Percentiles rank a stretch among this genome's conserved stretches.
These are phyloP conservation scores for Trichocomaceae sp. DNA, from an alignment of 2,329 filamentous ascomycete genomes.

Conservation along the genomic window DNA sequence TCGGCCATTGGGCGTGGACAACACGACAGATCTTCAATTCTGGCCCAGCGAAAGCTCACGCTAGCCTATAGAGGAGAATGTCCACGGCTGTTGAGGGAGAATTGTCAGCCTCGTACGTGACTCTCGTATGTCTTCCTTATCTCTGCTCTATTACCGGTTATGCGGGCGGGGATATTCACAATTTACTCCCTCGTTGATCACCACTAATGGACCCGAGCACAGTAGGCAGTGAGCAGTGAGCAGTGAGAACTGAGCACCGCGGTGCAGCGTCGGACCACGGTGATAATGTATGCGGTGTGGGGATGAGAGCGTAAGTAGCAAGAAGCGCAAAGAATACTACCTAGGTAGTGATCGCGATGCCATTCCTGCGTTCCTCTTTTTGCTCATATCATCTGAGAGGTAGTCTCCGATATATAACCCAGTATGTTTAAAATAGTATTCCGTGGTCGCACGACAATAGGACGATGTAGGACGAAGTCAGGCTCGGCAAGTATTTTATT, in stretches of 20 bases:
- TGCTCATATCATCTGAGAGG: background rate
- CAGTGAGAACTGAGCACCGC: no score
- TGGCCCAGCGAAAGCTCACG: no score
- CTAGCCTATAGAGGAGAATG: no score
- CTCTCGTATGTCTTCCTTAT: background rate
- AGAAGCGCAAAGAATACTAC: background rate
- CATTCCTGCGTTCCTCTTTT: background rate
- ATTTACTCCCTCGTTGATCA: background rate
- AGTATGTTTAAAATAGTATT: background rate
- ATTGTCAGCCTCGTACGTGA: background rate
- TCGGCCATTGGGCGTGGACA: background rate
- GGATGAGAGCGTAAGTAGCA: background rate
- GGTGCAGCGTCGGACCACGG: background rate
- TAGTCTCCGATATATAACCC: no score
- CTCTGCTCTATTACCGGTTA: background rate
- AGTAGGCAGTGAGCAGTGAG: background rate
- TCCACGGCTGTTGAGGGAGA: background rate
- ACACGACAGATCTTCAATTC: background rate
- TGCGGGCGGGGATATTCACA: background rate
- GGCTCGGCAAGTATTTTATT: background rate
- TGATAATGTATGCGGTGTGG: slow-evolving; percentile 4
- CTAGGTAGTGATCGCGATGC: background rate
- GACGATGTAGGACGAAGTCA: background rate
- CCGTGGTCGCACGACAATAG: background rate
- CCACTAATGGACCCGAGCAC: background rate